Evolutionary conservation across 306 rosid genomes (phyloP).

Genomic region (Glycine tomentella): DNA sequence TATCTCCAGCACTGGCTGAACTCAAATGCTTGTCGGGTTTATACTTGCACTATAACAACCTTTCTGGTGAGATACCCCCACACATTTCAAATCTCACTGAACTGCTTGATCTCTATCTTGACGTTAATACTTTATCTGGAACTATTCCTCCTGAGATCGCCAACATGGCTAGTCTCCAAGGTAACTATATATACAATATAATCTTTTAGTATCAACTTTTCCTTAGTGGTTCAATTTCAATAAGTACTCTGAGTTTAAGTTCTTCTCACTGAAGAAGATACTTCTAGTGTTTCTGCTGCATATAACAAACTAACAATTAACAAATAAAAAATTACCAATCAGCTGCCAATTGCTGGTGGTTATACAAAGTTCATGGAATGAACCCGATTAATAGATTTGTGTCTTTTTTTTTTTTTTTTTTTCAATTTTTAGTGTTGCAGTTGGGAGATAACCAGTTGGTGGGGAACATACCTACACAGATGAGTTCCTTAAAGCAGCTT

Average conservation of each 20-base stretch:
- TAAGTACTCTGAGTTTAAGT: not conserved
- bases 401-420: conserved; percentile 8
- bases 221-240: no score
- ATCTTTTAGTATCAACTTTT: not conserved
- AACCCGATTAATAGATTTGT: not conserved
- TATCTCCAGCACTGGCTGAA: conserved; percentile 79
- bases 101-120: conserved; percentile 83
- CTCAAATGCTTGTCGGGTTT: conserved; percentile 84
- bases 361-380: not conserved
- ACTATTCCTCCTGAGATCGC: conserved; percentile 70
- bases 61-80: conserved; percentile 83
- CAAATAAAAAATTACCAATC: no score
- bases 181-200: conserved; percentile 22
- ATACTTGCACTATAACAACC: conserved; percentile 81
- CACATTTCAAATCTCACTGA: conserved; percentile 78
- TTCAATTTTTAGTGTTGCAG: conserved; percentile 61
- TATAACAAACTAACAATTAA: no score
- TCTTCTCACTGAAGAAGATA: not conserved
- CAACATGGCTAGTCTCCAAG: conserved; percentile 81
- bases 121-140: conserved; percentile 83
- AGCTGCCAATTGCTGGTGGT: no score
- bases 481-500: conserved; percentile 73
- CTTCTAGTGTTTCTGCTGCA: not conserved
- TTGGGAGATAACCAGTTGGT: conserved; percentile 79
- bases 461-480: conserved; percentile 70